phyloP scores from a whole-genome alignment of 208 protist species.

The Novymonas esmeraldas region DNA sequence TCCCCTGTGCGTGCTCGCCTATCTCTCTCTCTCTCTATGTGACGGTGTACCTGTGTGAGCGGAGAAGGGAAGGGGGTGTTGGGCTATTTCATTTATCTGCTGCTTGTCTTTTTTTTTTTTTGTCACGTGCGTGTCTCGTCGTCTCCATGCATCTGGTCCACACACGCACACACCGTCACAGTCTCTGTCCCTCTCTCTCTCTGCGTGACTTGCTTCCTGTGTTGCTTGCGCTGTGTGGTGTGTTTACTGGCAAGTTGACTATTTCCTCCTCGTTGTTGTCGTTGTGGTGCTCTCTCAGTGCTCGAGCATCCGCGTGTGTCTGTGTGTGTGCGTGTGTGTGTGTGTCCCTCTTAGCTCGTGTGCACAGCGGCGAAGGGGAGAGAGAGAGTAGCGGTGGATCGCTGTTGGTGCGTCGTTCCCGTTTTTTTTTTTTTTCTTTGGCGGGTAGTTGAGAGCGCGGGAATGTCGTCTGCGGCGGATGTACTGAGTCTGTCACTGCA shows the following conservation, averaged over 20 bases:
- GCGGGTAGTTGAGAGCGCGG: too few relatives aligned
- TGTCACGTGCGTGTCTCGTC: not conserved
- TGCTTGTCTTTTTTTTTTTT: too few relatives aligned
- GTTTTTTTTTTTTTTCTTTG: slow-evolving; percentile 3
- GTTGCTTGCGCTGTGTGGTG: not conserved
- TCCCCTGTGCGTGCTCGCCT: too few relatives aligned
- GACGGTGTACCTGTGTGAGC: too few relatives aligned
- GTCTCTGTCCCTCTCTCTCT: not conserved
- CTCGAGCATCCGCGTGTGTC: not conserved
- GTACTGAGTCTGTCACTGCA: too few relatives aligned
- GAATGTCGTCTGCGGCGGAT: too few relatives aligned
- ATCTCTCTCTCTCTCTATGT: too few relatives aligned
- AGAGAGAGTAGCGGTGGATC: not conserved
- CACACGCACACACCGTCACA: not conserved
- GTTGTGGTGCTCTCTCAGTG: not conserved
- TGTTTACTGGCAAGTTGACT: not conserved
- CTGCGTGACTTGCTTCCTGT: not conserved
- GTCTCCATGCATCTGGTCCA: too few relatives aligned
- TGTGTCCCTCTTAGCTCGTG: not conserved
- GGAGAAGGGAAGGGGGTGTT: too few relatives aligned
- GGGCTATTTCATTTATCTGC: too few relatives aligned
- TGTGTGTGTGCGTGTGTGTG: slow-evolving; percentile 2
- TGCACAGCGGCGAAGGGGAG: not conserved
- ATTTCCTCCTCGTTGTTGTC: not conserved
- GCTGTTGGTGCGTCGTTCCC: not conserved